phyloP scores from a whole-genome alignment of 306 rosid species.

The Cucurbita moschata region DNA sequence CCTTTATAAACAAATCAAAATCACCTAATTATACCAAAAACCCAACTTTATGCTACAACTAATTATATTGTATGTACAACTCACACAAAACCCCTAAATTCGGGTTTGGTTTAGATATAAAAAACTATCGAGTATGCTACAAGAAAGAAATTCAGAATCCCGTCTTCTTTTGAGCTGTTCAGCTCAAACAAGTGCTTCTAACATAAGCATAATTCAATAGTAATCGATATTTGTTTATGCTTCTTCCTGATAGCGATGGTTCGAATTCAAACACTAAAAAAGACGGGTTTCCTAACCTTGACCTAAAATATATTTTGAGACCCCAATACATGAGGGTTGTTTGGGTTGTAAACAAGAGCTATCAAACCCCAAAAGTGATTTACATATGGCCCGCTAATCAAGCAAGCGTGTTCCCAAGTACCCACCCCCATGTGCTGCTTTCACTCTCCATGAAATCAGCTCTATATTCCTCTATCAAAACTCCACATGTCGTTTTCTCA shows the following conservation, averaged over 20 bases:
- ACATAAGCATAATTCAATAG: too few relatives aligned
- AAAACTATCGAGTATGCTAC: not conserved
- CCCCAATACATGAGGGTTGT: not conserved
- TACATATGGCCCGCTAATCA: slow-evolving; percentile 39
- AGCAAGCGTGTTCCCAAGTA: slow-evolving; percentile 40
- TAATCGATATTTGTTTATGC: too few relatives aligned
- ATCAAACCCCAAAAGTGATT: not conserved
- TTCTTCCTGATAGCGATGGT: too few relatives aligned
- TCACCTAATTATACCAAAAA: not conserved
- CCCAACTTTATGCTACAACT: not conserved
- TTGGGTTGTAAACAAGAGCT: too few relatives aligned
- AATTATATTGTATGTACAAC: not conserved
- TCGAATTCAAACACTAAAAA: not conserved
- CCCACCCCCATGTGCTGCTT: slow-evolving; percentile 69
- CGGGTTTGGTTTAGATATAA: not conserved
- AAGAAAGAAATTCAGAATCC: too few relatives aligned
- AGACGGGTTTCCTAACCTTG: not conserved
- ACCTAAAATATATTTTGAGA: not conserved
- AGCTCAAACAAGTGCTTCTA: not conserved
- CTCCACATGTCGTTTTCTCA: slow-evolving; percentile 18
- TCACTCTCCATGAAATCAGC: slow-evolving; percentile 25
- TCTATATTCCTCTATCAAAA: slow-evolving; percentile 15
- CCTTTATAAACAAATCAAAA: not conserved
- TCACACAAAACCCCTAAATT: not conserved
- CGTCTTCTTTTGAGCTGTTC: not conserved